Evolutionary conservation across 176 grass and related monocot genomes (phyloP).

Genomic region (Aegilops bicornis): DNA sequence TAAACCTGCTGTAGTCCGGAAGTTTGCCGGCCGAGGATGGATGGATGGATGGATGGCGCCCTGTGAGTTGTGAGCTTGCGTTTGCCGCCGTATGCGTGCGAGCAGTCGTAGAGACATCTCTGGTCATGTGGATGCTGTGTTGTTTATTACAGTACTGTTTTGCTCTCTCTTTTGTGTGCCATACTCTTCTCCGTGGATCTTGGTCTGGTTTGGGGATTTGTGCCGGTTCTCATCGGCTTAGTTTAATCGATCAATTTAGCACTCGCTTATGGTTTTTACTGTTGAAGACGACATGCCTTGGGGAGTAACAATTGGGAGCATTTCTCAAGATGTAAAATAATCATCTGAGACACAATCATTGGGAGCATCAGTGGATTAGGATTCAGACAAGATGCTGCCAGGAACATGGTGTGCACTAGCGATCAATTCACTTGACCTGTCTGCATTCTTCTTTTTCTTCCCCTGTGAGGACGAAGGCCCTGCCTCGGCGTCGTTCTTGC

Average conservation of each 20-base stretch:
- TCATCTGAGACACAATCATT: background rate
- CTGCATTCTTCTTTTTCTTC: no score
- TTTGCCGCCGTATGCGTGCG: slow-evolving; percentile 14
- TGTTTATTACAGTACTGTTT: background rate
- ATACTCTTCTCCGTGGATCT: background rate
- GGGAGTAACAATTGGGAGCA: background rate
- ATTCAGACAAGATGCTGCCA: background rate
- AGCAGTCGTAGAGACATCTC: background rate
- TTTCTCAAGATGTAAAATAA: background rate
- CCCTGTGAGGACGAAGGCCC: no score
- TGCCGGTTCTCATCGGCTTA: background rate
- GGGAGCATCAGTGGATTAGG: background rate
- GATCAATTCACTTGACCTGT: background rate
- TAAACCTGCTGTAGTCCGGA: slow-evolving; percentile 18
- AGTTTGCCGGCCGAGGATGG: background rate
- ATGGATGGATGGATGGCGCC: background rate
- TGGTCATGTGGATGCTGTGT: slow-evolving; percentile 11
- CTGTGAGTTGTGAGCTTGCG: slow-evolving; percentile 35
- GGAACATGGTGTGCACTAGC: background rate
- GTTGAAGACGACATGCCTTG: background rate
- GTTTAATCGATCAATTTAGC: background rate
- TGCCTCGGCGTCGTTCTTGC: no score
- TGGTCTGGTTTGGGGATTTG: slow-evolving; percentile 4
- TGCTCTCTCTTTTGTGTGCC: background rate
- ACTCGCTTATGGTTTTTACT: background rate